Base-by-base conservation (phyloP, 2,329 filamentous ascomycete species). In the Colletotrichum agaves region DNA sequence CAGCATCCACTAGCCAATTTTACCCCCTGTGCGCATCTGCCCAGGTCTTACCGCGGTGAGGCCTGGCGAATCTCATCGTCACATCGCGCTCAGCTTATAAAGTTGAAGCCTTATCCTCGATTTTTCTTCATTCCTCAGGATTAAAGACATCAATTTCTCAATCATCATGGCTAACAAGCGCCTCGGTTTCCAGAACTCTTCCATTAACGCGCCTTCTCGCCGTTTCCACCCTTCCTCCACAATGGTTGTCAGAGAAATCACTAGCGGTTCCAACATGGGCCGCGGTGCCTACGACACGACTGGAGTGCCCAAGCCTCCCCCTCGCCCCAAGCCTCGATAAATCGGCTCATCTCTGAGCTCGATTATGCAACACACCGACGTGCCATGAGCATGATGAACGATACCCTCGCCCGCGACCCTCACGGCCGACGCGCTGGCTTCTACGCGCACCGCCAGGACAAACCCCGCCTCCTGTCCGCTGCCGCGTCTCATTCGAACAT, bases 221-320 rank as follows among this genome's bases (percentile, higher is more conserved):
- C 37, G 33, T 33, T 53, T 31, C 15, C 27, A 49, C 19, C 31
- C 46, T 60, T 44, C 31, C 23, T 49, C 44, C 64, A 80, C 70
- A 70, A 83, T 83, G 81, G 70, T 79, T 70, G 73, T 76, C 70
- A 70, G 73, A 65, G 74, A 74, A 65, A 75, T 75, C 47, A 69
- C 67, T 58, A 75, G 71, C 69, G 74, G 75, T 56, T 75, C 72
- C 76, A 83, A 85, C 75, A 84, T 84, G 81, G 84, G 82, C 69
- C 79, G 84, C 65, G 83, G 84, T 66, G 83, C 82, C 71, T 86
- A 86, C 73, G 84, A 86, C 71, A 84, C 82, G 70, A 85, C 83
- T 23, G 82, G 82, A 52, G 77, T 84, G 23, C 77, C 79, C 65
- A 85, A 85, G 77, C 83, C 83, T 63, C 79, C 80, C 31, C 80